Conservation (phyloP, 2,329 filamentous ascomycete genomes). For the Xylogone sp. region DNA sequence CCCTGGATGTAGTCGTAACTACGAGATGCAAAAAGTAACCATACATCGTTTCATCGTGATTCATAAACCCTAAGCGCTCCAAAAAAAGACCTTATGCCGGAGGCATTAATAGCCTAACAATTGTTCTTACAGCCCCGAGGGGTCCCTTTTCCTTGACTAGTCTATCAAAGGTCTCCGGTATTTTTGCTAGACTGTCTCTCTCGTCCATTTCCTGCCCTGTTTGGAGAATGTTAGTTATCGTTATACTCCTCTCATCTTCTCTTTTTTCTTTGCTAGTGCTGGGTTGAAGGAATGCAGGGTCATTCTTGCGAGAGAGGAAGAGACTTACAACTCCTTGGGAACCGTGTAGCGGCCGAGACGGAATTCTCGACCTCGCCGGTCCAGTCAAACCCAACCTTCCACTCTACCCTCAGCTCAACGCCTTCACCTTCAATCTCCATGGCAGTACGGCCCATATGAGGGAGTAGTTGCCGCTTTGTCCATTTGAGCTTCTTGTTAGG, state of each 20-base stretch:
- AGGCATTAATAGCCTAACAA: conserved; percentile 52
- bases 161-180: conserved; percentile 58
- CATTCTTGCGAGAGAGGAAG: no score
- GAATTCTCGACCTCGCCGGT: conserved; percentile 64
- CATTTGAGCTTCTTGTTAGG: conserved; percentile 15
- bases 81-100: conserved; percentile 1
- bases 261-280: no score
- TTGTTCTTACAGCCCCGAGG: conserved; percentile 53
- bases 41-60: neutral
- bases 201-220: conserved; percentile 58
- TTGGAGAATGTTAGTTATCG: neutral
- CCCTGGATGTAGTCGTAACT: neutral
- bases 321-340: conserved; percentile 61
- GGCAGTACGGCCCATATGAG: conserved; percentile 49
- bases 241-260: no score
- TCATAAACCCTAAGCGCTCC: neutral
- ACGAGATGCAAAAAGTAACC: neutral
- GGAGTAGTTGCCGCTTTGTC: conserved; percentile 44
- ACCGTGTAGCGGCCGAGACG: conserved; percentile 49
- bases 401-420: conserved; percentile 45
- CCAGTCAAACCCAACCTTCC: conserved; percentile 68
- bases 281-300: no score
- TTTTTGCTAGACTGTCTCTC: conserved; percentile 49
- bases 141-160: conserved; percentile 53
- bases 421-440: conserved; percentile 28